phyloP scores from a whole-genome alignment of 768 basidiomycete genomes.

The Panellus pusillus region DNA sequence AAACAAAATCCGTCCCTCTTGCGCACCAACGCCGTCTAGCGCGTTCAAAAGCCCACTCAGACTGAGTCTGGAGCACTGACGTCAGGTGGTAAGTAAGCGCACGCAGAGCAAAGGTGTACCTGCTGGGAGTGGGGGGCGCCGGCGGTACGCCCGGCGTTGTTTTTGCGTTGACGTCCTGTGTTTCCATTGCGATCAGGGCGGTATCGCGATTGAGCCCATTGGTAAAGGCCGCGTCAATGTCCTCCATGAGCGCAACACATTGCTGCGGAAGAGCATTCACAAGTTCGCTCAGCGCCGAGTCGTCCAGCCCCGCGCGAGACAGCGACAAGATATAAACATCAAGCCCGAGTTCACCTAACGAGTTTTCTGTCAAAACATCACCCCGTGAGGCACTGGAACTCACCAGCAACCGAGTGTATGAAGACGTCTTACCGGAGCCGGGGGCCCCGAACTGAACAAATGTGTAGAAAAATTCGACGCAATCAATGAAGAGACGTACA shows the following conservation, averaged over 20 bases:
- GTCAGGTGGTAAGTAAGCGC: too few species aligned
- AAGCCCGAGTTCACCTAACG: slow-evolving; percentile 74
- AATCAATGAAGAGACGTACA: slow-evolving; percentile 21
- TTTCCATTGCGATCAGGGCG: not conserved
- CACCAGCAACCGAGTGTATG: slow-evolving; percentile 73
- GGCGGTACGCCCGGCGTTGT: slow-evolving; percentile 14
- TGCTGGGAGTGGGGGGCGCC: slow-evolving; percentile 19
- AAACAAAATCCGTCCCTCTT: slow-evolving; percentile 80
- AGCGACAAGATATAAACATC: slow-evolving; percentile 75
- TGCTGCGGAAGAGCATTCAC: slow-evolving; percentile 64
- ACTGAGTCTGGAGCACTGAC: slow-evolving; percentile 41
- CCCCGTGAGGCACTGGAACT: too few species aligned
- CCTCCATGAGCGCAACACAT: slow-evolving; percentile 81
- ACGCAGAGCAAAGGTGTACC: too few species aligned
- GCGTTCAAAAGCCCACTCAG: slow-evolving; percentile 77
- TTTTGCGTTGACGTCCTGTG: slow-evolving; percentile 16
- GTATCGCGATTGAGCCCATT: slow-evolving; percentile 42
- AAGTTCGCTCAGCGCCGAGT: slow-evolving; percentile 54
- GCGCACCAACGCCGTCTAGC: slow-evolving; percentile 77
- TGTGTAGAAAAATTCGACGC: not conserved
- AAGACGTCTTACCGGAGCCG: slow-evolving; percentile 80
- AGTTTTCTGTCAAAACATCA: too few species aligned
- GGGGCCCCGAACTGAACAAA: slow-evolving; percentile 62
- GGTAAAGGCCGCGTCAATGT: slow-evolving; percentile 77
- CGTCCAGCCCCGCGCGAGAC: slow-evolving; percentile 62